Conservation (phyloP, 331 rosid species). For the Rhamnella rubrinervis region DNA sequence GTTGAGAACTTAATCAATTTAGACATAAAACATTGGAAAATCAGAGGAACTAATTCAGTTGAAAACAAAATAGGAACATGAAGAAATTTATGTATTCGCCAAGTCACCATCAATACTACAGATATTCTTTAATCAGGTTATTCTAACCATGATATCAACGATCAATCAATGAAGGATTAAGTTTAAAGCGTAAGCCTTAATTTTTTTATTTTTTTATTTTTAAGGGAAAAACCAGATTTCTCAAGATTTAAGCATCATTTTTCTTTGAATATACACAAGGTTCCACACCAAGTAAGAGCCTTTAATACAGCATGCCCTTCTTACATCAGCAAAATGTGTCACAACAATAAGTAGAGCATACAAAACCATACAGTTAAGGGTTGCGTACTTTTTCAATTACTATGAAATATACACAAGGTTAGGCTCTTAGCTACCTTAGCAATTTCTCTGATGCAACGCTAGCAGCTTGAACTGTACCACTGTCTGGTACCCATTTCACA, state of each 20-base stretch:
- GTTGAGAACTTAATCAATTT: too few relatives aligned
- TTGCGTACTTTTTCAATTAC: background rate
- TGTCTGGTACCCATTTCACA: slow-evolving; percentile 80
- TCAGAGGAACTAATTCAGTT: too few relatives aligned
- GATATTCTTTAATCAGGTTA: background rate
- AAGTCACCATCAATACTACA: background rate
- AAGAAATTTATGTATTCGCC: background rate
- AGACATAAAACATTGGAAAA: too few relatives aligned
- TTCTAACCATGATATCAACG: too few relatives aligned
- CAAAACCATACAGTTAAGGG: background rate
- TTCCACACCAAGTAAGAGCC: background rate
- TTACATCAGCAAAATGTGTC: background rate
- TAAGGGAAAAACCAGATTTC: background rate
- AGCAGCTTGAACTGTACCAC: slow-evolving; percentile 49
- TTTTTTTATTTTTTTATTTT: too few relatives aligned
- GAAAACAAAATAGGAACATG: background rate
- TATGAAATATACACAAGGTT: background rate
- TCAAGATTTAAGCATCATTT: background rate
- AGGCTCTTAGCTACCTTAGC: slow-evolving; percentile 43
- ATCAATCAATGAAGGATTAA: too few relatives aligned
- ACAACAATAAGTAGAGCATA: background rate
- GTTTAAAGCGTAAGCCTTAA: too few relatives aligned
- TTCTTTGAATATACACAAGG: background rate
- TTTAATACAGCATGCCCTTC: background rate
- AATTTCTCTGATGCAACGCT: slow-evolving; percentile 86